Evolutionary conservation across 306 rosid genomes (phyloP), one percentile per base, ranked within the genome.

Genomic region (Neltuma alba): DNA sequence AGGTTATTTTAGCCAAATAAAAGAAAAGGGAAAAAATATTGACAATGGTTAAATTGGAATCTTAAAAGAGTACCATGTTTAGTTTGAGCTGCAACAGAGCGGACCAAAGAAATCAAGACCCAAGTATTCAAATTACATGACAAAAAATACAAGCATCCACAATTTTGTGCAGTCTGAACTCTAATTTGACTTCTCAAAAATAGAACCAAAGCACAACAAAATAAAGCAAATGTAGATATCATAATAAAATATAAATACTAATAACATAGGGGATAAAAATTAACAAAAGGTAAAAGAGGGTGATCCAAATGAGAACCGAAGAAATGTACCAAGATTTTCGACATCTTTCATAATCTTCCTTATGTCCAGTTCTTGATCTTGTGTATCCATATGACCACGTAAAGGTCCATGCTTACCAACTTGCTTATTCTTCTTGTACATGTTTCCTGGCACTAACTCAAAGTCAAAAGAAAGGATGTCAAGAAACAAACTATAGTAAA

Each of bases 261-360:
- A 48, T 15, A 45, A 47, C 23, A 47, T 9, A 36, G 44, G 36
- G 10, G 34, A 25, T 37, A 42, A 37, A 18, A 58, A 58, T 42
- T 20, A 11, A 62, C 25, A 41, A 84, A 70, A 44, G 10, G 21
- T 7, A 34, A 2, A 21, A 73, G 3, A 23, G 34, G 27, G 67
- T 61, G 36, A 3, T 33, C 25, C 34, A 76, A 8, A 69, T 27
- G 79, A 76, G 21, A 64, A 64, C 7, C 62, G 41, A 60, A 68
- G 60, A 5, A 68, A 18, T n/a, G 45, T 82, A 85, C 86, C 81
- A 28, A 85, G 82, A 41, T 45, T 79, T 71, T 75, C 84, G 25
- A 85, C 86, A 6, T 85, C 88, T 76, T 82, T 82, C 86, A 82
- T 79, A 55, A 85, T 85, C 75, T 66, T 79, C 84, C 82, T 65